Evolutionary conservation across 257 asterid genomes (phyloP).

Genomic region (Rauvolfia tetraphylla): DNA sequence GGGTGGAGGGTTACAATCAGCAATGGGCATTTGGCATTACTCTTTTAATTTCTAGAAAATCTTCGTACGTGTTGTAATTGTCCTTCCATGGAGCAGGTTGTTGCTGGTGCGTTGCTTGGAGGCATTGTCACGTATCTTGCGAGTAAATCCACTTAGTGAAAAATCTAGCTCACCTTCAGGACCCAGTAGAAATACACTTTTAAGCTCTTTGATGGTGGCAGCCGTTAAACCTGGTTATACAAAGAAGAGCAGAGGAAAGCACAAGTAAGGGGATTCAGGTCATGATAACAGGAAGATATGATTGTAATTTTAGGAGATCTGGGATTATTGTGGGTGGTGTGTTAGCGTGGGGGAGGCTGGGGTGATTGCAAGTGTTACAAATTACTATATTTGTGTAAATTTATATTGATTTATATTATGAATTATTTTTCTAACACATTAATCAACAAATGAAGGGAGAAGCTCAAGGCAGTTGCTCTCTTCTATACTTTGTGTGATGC

Average conservation of each 20-base stretch:
- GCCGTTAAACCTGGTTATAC: neutral
- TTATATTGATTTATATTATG: neutral
- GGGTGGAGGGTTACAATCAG: too few species aligned
- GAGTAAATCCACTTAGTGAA: slow-evolving; percentile 34
- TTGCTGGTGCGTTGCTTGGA: slow-evolving; percentile 74
- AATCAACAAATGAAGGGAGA: neutral
- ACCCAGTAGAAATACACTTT: neutral
- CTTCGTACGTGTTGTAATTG: neutral
- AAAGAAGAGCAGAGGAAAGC: slow-evolving; percentile 1
- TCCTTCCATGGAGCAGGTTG: slow-evolving; percentile 39
- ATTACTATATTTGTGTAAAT: neutral
- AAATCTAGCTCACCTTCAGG: neutral
- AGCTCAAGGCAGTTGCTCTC: neutral
- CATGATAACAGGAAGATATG: slow-evolving; percentile 1
- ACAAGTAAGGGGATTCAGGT: neutral
- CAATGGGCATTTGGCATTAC: too few species aligned
- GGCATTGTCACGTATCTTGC: slow-evolving; percentile 49
- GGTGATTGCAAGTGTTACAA: neutral
- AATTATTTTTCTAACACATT: neutral
- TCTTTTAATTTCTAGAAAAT: neutral
- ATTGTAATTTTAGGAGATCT: neutral
- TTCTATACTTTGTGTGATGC: neutral
- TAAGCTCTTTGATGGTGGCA: neutral
- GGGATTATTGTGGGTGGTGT: neutral
- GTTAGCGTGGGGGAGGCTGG: neutral